phyloP scores from a whole-genome alignment of 257 asterid genomes.

The Paulownia fortunei region DNA sequence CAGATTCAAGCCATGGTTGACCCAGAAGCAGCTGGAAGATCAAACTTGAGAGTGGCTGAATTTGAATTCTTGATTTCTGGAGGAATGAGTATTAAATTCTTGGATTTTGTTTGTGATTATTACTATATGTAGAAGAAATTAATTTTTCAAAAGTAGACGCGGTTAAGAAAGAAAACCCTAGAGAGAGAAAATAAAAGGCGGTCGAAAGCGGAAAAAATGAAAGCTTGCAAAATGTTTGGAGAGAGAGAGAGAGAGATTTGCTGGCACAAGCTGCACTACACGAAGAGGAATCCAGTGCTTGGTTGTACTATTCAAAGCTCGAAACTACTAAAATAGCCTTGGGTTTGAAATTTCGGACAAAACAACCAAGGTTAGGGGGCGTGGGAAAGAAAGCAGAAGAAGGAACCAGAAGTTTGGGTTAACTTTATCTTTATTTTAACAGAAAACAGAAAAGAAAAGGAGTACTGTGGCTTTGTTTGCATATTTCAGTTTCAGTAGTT shows the following conservation, averaged over 20 bases:
- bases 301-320: neutral
- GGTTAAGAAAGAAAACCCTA: constrained; percentile 54
- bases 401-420: constrained; percentile 20
- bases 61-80: constrained; percentile 15
- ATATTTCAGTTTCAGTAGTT: too few species aligned
- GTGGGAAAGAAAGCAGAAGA: neutral
- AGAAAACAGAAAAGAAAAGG: too few species aligned
- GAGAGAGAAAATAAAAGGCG: constrained; percentile 45
- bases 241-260: constrained; percentile 35
- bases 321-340: constrained; percentile 31
- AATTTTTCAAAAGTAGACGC: constrained; percentile 38
- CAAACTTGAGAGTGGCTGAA: constrained; percentile 24
- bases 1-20: constrained; percentile 49
- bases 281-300: constrained; percentile 35
- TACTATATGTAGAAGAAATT: neutral
- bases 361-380: neutral
- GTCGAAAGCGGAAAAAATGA: constrained; percentile 37
- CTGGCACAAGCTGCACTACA: constrained; percentile 44
- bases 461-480: too few species aligned
- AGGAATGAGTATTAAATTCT: constrained; percentile 17
- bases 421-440: neutral
- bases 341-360: constrained; percentile 8
- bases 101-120: neutral
- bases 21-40: constrained; percentile 37
- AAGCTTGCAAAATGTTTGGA: constrained; percentile 30